Base-by-base conservation (phyloP, 371 early-diverging fungal genomes). In the Circinella umbellata region DNA sequence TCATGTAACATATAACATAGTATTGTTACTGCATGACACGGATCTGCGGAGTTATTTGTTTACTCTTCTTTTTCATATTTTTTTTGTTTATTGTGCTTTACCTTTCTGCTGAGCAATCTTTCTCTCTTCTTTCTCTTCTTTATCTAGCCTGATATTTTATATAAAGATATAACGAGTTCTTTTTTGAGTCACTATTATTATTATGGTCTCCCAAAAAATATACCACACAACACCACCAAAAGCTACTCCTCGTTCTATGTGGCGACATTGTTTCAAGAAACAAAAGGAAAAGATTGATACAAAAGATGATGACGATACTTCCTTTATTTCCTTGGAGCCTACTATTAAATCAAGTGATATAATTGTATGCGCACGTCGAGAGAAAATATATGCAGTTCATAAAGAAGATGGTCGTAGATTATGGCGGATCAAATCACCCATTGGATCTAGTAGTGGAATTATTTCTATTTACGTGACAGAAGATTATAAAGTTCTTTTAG, bases 341-440 rank as follows among this genome's bases (percentile, higher is more conserved):
- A 47, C 47, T 0, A 17, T 63, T 14, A 34, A 63, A 4, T 27
- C 47, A 39, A 63, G 11, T 9, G 47, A 63, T 34, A 63, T 63
- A 8, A 39, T 63, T 34, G 11, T 63, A 14, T 63, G 63, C 11
- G 63, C 63, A 42, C 18, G 47, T 7, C 5, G 20, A 20, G 47
- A 46, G 5, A 63, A 34, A 34, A 46, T 63, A 46, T 63, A 46
- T 15, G 47, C 63, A 11, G 27, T 63, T 4, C 47, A 63, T 38
- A 63, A 63, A 34, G 27, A 47, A 17, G 65, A 64, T 15, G 53
- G 65, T 4, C 36, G 48, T 4, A 15, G 42, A 15, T 18, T 64
- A 34, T 48, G 65, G 65, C n/a, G 48, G n/a, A 64, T 35, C 65
- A 37, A 64, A 18, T 64, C 65, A 8, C 53, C 65, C 9, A 53